These are phyloP conservation scores for Eurotiales sp. DNA, from an alignment of 2,329 filamentous ascomycete species.

Conservation along the genomic window DNA sequence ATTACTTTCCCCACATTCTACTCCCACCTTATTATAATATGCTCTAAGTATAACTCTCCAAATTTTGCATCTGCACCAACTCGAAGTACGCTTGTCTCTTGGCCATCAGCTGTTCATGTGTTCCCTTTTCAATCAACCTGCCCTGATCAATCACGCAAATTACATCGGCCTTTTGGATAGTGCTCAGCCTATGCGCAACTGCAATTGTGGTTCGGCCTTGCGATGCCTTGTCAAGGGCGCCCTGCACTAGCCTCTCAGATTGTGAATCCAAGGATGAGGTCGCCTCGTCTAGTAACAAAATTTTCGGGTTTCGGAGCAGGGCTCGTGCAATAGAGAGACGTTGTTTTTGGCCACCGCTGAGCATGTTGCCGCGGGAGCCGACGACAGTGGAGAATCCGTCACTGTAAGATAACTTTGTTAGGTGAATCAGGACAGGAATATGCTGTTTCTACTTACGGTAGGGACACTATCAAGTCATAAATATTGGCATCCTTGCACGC, in stretches of 20 bases:
- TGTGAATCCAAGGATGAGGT: constrained; percentile 82
- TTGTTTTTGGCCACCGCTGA: constrained; percentile 85
- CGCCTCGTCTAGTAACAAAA: constrained; percentile 82
- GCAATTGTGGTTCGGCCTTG: constrained; percentile 79
- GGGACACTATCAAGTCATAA: constrained; percentile 25
- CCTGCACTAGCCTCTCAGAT: constrained; percentile 81
- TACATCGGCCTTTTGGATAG: constrained; percentile 80
- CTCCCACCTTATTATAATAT: no score
- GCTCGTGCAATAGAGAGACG: constrained; percentile 76
- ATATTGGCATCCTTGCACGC: constrained; percentile 28
- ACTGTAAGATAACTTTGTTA: constrained; percentile 31
- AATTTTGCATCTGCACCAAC: no score
- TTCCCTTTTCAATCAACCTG: constrained; percentile 75
- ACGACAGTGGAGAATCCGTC: constrained; percentile 68
- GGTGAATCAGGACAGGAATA: constrained; percentile 21
- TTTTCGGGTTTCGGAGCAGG: constrained; percentile 67
- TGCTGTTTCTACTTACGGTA: constrained; percentile 47
- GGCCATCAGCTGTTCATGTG: constrained; percentile 67
- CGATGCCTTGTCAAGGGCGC: constrained; percentile 72
- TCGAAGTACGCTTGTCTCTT: constrained; percentile 40
- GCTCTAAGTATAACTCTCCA: no score
- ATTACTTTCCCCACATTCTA: no score
- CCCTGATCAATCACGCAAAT: constrained; percentile 82
- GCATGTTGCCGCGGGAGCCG: constrained; percentile 62
- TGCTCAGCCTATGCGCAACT: constrained; percentile 83